Conservation (phyloP, 2,329 filamentous ascomycete genomes). For the Sclerotinia borealis region DNA sequence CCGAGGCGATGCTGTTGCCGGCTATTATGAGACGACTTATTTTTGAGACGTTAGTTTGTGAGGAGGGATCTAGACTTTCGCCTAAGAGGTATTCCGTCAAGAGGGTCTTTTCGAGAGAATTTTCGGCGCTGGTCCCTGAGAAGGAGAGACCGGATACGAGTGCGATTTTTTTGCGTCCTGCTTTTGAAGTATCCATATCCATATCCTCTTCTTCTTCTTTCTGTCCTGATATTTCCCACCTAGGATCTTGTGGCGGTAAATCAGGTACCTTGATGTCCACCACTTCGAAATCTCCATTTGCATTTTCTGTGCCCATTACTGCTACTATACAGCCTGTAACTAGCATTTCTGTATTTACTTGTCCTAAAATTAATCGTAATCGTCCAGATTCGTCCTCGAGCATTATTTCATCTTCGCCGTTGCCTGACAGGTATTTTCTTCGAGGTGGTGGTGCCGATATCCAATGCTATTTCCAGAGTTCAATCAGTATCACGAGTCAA, state of each 20-base stretch:
- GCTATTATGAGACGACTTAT: constrained; percentile 87
- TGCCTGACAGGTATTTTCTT: constrained; percentile 66
- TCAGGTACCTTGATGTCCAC: constrained; percentile 87
- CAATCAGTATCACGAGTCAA: background rate
- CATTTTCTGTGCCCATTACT: constrained; percentile 91
- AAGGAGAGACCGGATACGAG: constrained; percentile 86
- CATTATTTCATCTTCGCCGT: constrained; percentile 62
- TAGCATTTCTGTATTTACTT: constrained; percentile 62
- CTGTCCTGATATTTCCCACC: constrained; percentile 64
- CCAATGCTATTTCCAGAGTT: constrained; percentile 61
- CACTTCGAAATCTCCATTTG: constrained; percentile 86
- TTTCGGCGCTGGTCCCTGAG: constrained; percentile 63
- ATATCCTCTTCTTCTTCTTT: constrained; percentile 44
- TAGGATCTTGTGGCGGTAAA: constrained; percentile 70
- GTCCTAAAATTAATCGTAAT: constrained; percentile 67
- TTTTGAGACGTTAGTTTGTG: constrained; percentile 53
- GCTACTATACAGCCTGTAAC: constrained; percentile 92
- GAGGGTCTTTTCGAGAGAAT: constrained; percentile 69
- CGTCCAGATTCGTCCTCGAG: constrained; percentile 94
- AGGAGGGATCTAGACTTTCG: constrained; percentile 58
- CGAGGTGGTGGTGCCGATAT: constrained; percentile 74
- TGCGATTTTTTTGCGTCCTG: constrained; percentile 56
- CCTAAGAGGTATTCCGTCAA: constrained; percentile 84
- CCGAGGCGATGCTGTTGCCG: constrained; percentile 67
- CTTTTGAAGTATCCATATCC: constrained; percentile 52